Evolutionary conservation across 169 alveolate species (phyloP), one percentile per base, ranked within the genome.

Genomic region (Plasmodium coatneyi): DNA sequence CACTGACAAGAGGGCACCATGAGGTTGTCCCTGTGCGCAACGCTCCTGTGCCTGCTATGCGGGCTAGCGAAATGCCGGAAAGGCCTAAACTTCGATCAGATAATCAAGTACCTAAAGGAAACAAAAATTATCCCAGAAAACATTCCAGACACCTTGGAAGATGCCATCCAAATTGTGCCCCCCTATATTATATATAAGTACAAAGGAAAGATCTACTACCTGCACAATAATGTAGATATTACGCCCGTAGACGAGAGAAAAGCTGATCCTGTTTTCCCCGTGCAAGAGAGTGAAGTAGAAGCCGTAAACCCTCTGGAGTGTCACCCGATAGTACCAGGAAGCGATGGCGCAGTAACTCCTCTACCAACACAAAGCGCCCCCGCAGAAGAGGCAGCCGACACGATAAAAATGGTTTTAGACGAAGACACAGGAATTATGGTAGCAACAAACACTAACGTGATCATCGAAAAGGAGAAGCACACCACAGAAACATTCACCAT

Each of bases 101-200:
- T 89, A 41, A 78, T 89, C 12, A 89, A 78, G 22, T 80, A 56
- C 82, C 80, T 89, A 16, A 89, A 89, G 54, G 90, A 89, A 39
- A 79, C 71, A 5, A 89, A 89, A 28, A 5, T 78, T 14, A 39
- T 89, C 52, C 89, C 94, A 0, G 83, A 78, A 12, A 14, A 78
- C 9, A 66, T 89, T 6, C 94, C 94, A 22, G 82, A 89, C 71
- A 2, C 25, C 3, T 36, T 89, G 46, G 82, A 78, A 78, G 82
- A 79, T 0, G 70, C 36, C 25, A 39, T 89, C n/a, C 34, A 72
- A 30, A 14, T 89, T 56, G 71, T 89, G 4, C 79, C 94, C n/a
- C 94, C 94, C 3, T 89, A 89, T 54, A 49, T 89, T 25, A 80
- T 56, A 5, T 89, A 89, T 52, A 89, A 79, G 30, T 89, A 79